A percentile compares a stretch with the other conserved stretches of the same genome.
These are phyloP conservation scores for Acanthamoeba royreba DNA, from an alignment of 208 protist genomes.

Conservation along the genomic window DNA sequence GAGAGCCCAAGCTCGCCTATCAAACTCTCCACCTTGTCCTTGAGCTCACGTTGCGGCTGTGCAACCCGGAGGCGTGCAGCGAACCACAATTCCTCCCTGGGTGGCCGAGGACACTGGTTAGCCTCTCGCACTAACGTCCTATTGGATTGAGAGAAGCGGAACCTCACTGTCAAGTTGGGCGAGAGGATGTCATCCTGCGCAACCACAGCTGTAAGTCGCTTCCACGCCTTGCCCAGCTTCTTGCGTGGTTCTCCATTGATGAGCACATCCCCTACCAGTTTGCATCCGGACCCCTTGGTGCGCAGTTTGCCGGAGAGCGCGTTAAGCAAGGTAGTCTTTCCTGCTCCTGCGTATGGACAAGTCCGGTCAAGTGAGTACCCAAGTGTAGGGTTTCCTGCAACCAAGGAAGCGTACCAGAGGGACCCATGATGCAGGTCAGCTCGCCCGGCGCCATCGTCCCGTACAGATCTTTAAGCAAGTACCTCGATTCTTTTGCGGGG, in stretches of 20 bases:
- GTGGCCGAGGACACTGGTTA: no score
- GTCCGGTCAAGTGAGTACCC: neutral
- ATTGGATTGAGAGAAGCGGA: no score
- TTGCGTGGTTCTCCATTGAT: neutral
- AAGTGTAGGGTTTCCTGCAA: neutral
- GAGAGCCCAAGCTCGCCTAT: no score
- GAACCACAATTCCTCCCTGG: neutral
- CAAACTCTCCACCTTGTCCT: no score
- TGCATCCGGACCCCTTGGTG: neutral
- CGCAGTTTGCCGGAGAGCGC: neutral
- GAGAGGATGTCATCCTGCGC: neutral
- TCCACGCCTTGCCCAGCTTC: neutral
- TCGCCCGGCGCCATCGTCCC: neutral
- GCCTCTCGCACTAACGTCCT: no score
- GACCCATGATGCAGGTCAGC: neutral
- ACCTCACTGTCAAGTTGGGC: neutral
- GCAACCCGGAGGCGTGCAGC: neutral
- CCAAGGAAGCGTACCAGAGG: neutral
- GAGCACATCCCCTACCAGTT: neutral
- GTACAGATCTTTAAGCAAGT: neutral
- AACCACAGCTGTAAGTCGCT: neutral
- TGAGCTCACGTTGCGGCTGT: no score
- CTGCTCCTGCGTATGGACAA: neutral
- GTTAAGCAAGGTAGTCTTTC: slow-evolving; percentile 8
- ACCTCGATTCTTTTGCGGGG: no score